These are phyloP conservation scores for Nannizziopsis barbatae DNA, from an alignment of 2,329 filamentous ascomycete genomes.

Conservation along the genomic window DNA sequence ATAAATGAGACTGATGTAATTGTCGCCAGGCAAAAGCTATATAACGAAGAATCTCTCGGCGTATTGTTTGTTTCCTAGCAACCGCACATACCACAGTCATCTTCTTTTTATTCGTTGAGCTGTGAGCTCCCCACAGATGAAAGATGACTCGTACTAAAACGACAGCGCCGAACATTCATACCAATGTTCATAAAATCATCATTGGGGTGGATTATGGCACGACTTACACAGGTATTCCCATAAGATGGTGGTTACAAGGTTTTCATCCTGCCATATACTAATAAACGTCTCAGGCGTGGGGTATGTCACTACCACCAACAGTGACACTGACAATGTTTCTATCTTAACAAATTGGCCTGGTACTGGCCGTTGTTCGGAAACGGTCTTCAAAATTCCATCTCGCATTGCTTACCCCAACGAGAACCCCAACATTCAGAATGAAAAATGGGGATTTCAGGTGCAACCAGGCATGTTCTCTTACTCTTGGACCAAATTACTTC, in stretches of 20 bases:
- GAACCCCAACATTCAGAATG: constrained; percentile 11
- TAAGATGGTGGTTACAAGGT: too few relatives aligned
- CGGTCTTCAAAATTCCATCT: constrained; percentile 20
- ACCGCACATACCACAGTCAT: background rate
- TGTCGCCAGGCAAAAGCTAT: too few relatives aligned
- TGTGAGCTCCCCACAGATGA: background rate
- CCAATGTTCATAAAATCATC: constrained; percentile 13
- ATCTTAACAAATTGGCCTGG: constrained; percentile 21
- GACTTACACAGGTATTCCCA: constrained; percentile 14
- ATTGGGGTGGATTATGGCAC: constrained; percentile 19
- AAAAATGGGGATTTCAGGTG: constrained; percentile 22
- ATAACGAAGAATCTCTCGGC: too few relatives aligned
- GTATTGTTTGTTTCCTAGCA: too few relatives aligned
- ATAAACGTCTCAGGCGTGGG: constrained; percentile 12
- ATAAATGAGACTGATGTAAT: too few relatives aligned
- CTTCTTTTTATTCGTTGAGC: background rate
- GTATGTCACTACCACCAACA: constrained; percentile 15
- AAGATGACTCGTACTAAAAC: background rate
- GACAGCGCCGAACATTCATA: background rate
- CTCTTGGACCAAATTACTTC: constrained; percentile 24
- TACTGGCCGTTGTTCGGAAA: constrained; percentile 11
- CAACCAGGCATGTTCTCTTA: constrained; percentile 18
- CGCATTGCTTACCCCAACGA: constrained; percentile 21
- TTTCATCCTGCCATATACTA: background rate
- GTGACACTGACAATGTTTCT: constrained; percentile 15